Evolutionary conservation across 352 stramenopile species (phyloP), one percentile per base, ranked within the genome.

Genomic region (Blastocystis sp.): DNA sequence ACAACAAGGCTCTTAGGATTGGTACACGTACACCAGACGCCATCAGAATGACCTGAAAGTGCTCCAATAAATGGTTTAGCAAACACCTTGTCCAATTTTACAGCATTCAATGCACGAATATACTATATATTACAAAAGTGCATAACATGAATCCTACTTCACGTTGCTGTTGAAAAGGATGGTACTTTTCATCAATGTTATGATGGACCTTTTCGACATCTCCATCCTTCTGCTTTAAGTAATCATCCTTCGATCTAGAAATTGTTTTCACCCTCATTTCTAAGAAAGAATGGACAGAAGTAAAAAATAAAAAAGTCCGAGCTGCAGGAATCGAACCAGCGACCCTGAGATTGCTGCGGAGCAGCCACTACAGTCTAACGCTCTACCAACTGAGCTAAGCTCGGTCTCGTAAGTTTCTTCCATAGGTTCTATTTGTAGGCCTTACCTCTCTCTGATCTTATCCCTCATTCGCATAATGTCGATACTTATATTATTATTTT

Each of bases 191-290:
- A 91, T 99, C 95, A 56, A 98, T 94, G 92, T 99, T 99, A 73
- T 96, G 95, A 90, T 97, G 95, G 1, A 98, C 93, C 90, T 97
- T 97, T 30, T 94, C 90, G 91, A 97, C 92, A 94, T 98, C 95
- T 92, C 95, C 90, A 89, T 94, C 90, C 92, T 92, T 95, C 90
- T 99, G 95, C 90, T 96, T 93, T 87, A 96, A 97, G 90, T 97
- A 98, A 69, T 95, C 93, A 87, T 96, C 94, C 91, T 97, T 93
- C 51, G 96, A 94, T 77, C 97, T 94, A 81, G 95, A 98, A 76
- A 99, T 97, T 9, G 96, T 98, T 93, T 99, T 99, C 80, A 99
- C 95, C 93, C 99, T 99, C 97, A 99, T 99, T n/a, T 90, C 19
- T 5, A 24, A 44, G 48, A 89, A 79, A 70, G n/a, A 89, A n/a